Conservation (phyloP, 495 filamentous ascomycete species). For the Xylaria nigripes region DNA sequence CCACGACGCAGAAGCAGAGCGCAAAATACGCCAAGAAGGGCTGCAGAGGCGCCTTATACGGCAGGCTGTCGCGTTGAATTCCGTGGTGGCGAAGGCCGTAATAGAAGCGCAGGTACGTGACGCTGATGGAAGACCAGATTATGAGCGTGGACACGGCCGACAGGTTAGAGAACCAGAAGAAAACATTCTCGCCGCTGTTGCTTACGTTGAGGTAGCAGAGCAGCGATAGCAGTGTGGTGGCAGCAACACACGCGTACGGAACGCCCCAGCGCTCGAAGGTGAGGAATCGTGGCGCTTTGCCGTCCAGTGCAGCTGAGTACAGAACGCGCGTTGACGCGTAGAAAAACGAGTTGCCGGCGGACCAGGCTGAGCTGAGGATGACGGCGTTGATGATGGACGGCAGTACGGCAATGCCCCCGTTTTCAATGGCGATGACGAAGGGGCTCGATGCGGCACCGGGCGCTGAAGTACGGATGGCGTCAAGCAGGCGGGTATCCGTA, state of each 20-base stretch:
- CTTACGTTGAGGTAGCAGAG: constrained; percentile 47
- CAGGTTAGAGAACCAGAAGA: constrained; percentile 52
- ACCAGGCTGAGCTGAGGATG: constrained; percentile 57
- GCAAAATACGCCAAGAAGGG: constrained; percentile 55
- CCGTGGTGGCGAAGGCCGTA: constrained; percentile 47
- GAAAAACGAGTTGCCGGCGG: constrained; percentile 61
- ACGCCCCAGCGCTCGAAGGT: constrained; percentile 47
- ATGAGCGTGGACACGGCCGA: constrained; percentile 52
- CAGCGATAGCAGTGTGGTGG: constrained; percentile 44
- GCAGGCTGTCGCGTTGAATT: constrained; percentile 45
- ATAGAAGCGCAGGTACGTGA: constrained; percentile 51
- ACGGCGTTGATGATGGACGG: constrained; percentile 65
- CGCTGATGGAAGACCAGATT: constrained; percentile 50
- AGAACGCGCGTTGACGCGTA: constrained; percentile 62
- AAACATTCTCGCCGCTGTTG: constrained; percentile 42
- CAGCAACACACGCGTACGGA: constrained; percentile 46
- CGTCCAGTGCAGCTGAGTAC: constrained; percentile 48
- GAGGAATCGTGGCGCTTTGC: constrained; percentile 51
- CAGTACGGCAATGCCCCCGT: constrained; percentile 54
- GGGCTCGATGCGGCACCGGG: constrained; percentile 50
- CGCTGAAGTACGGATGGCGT: constrained; percentile 35
- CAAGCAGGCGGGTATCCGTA: constrained; percentile 41
- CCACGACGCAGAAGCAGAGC: constrained; percentile 47
- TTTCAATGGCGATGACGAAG: constrained; percentile 52
- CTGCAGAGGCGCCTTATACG: constrained; percentile 52